Evolutionary conservation across 371 early-diverging fungal species (phyloP).

Genomic region (Syncephalastrum contaminatum): DNA sequence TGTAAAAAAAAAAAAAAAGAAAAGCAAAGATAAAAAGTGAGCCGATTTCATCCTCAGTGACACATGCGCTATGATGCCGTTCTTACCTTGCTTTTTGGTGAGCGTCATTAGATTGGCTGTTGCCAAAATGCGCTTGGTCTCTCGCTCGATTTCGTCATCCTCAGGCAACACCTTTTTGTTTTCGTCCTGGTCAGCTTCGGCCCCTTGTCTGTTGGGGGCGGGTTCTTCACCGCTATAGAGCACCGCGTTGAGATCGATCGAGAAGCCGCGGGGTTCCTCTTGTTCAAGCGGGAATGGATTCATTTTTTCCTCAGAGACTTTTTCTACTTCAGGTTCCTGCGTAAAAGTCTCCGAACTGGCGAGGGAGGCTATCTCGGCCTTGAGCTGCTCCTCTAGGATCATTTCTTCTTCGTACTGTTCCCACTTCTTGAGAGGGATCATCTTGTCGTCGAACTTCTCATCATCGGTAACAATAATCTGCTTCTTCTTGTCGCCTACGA

Average conservation of each 20-base stretch:
- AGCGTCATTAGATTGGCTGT: constrained; percentile 78
- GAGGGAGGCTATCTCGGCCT: too few species aligned
- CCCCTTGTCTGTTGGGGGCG: too few species aligned
- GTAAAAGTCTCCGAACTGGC: constrained; percentile 1
- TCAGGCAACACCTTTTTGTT: constrained; percentile 58
- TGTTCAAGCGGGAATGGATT: not conserved
- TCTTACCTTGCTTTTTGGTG: constrained; percentile 76
- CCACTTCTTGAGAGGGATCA: constrained; percentile 62
- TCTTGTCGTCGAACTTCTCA: constrained; percentile 59
- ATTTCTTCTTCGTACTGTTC: constrained; percentile 79
- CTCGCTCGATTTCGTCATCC: constrained; percentile 83
- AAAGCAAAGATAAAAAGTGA: not conserved
- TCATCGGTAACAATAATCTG: constrained; percentile 44
- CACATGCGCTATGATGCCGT: not conserved
- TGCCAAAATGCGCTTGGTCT: constrained; percentile 75
- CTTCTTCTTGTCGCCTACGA: constrained; percentile 66
- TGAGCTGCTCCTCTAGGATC: not conserved
- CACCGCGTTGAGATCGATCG: not conserved
- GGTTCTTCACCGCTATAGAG: not conserved
- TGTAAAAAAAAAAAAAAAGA: constrained; percentile 18
- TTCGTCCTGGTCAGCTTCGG: constrained; percentile 5
- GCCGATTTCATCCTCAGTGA: not conserved
- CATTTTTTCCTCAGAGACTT: not conserved
- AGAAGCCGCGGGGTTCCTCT: not conserved
- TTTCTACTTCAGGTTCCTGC: not conserved